Conservation (phyloP, 1,139 yeast genomes). For the Magnusiomyces sp. region DNA sequence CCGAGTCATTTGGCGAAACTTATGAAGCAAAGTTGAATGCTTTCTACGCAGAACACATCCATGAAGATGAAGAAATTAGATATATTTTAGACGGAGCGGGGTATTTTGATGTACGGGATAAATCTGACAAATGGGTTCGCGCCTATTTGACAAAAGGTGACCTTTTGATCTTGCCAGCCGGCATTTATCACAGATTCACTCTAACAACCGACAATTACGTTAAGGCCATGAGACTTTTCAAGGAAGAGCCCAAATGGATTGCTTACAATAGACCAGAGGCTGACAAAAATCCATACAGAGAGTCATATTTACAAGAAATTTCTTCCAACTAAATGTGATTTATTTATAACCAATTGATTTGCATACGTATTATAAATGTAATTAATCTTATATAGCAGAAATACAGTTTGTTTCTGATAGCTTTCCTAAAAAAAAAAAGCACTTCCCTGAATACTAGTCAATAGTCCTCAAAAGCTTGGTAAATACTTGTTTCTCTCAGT, state of each 20-base stretch:
- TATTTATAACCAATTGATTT: too few relatives aligned
- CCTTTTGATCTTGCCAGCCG: slow-evolving; percentile 62
- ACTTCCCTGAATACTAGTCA: too few relatives aligned
- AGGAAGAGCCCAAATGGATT: slow-evolving; percentile 95
- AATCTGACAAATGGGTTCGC: slow-evolving; percentile 70
- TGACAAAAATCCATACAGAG: slow-evolving; percentile 36
- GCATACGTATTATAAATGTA: too few relatives aligned
- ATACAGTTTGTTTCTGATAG: too few relatives aligned
- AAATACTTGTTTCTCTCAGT: too few relatives aligned
- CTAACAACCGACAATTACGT: slow-evolving; percentile 54
- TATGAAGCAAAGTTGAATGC: slow-evolving; percentile 56
- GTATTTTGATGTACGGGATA: slow-evolving; percentile 76
- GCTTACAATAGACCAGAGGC: slow-evolving; percentile 65
- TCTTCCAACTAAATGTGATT: too few relatives aligned
- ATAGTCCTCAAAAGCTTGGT: too few relatives aligned
- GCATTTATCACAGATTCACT: slow-evolving; percentile 88
- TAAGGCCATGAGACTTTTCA: slow-evolving; percentile 73
- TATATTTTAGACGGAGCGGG: slow-evolving; percentile 87
- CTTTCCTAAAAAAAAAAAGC: too few relatives aligned
- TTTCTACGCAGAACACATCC: slow-evolving; percentile 83
- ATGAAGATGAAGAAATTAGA: slow-evolving; percentile 95
- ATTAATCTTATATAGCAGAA: too few relatives aligned
- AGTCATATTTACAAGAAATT: slow-evolving; percentile 32
- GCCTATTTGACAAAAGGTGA: slow-evolving; percentile 57
- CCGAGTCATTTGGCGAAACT: slow-evolving; percentile 53